Conservation (phyloP, 768 basidiomycete genomes). For the Suillus plorans region DNA sequence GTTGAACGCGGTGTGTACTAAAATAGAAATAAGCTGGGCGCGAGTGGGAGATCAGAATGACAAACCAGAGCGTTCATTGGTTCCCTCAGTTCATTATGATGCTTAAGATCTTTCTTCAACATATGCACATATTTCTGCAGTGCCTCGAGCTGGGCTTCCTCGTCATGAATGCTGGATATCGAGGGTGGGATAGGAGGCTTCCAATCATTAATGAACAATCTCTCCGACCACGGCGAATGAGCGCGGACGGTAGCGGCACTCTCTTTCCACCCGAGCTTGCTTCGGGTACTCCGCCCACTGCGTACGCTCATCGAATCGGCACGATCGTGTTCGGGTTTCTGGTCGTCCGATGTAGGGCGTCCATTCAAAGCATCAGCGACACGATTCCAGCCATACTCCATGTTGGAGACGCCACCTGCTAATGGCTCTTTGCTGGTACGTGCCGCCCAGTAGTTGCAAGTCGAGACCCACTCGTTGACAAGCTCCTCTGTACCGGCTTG, state of each 20-base stretch:
- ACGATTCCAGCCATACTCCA: slow-evolving; percentile 98
- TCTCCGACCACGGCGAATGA: slow-evolving; percentile 75
- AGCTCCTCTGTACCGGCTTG: slow-evolving; percentile 98
- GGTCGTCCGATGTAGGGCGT: slow-evolving; percentile 60
- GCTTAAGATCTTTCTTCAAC: slow-evolving; percentile 76
- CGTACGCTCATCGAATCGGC: slow-evolving; percentile 71
- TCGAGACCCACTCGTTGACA: slow-evolving; percentile 98
- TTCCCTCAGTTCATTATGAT: slow-evolving; percentile 79
- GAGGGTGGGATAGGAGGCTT: slow-evolving; percentile 85
- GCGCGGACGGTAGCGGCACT: slow-evolving; percentile 64
- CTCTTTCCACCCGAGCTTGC: slow-evolving; percentile 73
- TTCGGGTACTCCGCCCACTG: slow-evolving; percentile 72
- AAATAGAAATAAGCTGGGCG: slow-evolving; percentile 13
- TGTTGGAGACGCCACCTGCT: slow-evolving; percentile 94
- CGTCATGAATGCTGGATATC: slow-evolving; percentile 83
- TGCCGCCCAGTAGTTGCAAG: slow-evolving; percentile 99
- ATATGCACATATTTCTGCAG: slow-evolving; percentile 76
- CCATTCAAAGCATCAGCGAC: slow-evolving; percentile 55
- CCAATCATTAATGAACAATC: slow-evolving; percentile 88
- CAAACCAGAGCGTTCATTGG: slow-evolving; percentile 80
- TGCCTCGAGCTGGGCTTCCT: slow-evolving; percentile 91
- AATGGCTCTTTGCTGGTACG: slow-evolving; percentile 93
- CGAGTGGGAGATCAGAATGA: slow-evolving; percentile 13
- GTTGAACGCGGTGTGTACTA: slow-evolving; percentile 80
- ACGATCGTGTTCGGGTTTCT: slow-evolving; percentile 44